A percentile compares a stretch with the other conserved stretches of the same genome.
Conservation (phyloP, 345 rosid genomes). For the Atalantia buxifolia region DNA sequence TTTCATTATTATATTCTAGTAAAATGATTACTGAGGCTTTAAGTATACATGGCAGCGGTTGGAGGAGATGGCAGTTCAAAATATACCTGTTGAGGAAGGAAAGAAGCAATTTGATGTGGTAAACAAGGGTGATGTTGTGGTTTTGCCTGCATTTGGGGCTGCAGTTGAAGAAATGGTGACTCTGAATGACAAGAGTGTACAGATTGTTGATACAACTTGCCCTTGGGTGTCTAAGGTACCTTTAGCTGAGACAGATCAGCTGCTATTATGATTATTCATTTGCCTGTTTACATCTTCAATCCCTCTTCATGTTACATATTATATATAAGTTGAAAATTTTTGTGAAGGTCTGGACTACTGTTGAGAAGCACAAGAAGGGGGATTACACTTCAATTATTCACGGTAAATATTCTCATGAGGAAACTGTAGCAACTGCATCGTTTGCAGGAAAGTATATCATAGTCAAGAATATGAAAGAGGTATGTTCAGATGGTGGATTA, state of each 20-base stretch:
- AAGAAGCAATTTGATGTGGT: conserved; percentile 78
- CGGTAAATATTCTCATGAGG: conserved; percentile 88
- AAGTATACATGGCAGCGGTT: conserved; percentile 50
- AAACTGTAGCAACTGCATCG: conserved; percentile 93
- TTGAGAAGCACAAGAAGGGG: conserved; percentile 92
- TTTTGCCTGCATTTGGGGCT: conserved; percentile 96
- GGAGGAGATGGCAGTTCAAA: conserved; percentile 79
- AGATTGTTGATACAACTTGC: conserved; percentile 94
- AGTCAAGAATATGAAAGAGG: conserved; percentile 86
- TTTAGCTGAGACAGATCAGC: not conserved
- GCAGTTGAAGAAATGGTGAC: conserved; percentile 83
- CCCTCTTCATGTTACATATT: not conserved
- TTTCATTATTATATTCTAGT: not conserved
- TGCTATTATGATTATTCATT: too few relatives aligned
- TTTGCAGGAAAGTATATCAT: conserved; percentile 80
- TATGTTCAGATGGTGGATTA: conserved; percentile 18
- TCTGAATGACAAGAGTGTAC: conserved; percentile 61
- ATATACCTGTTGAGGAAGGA: conserved; percentile 63
- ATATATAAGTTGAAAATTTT: not conserved
- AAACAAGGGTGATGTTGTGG: conserved; percentile 73
- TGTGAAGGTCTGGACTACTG: conserved; percentile 79
- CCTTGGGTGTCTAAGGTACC: conserved; percentile 98
- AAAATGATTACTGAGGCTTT: not conserved
- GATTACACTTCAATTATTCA: conserved; percentile 91
- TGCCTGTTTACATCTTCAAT: too few relatives aligned